Evolutionary conservation across 2,329 filamentous ascomycete species (phyloP).

Genomic region (Emmonsia crescens): DNA sequence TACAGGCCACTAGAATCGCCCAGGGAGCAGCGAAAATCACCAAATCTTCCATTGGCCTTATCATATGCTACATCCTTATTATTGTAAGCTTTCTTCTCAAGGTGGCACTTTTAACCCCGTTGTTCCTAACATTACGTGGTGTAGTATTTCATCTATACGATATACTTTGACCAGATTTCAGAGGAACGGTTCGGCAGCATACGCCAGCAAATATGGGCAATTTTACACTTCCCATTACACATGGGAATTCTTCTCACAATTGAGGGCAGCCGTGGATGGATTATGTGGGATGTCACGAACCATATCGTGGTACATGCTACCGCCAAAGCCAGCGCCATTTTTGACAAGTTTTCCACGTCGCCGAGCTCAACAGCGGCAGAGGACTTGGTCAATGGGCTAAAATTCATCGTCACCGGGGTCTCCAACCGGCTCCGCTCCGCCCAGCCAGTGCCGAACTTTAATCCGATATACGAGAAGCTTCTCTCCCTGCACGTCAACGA

Average conservation of each 20-base stretch:
- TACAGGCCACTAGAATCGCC: conserved; percentile 11
- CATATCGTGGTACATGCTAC: conserved; percentile 19
- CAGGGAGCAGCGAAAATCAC: conserved; percentile 8
- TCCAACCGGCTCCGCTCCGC: not conserved
- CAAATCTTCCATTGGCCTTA: conserved; percentile 9
- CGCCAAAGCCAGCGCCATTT: not conserved
- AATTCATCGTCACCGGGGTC: conserved; percentile 2
- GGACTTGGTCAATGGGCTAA: conserved; percentile 3
- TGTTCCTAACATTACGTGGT: not conserved
- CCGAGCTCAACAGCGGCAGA: not conserved
- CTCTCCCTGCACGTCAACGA: not conserved
- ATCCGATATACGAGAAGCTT: conserved; percentile 5
- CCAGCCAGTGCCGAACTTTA: conserved; percentile 7
- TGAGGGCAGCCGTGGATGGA: conserved; percentile 46
- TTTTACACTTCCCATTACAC: conserved; percentile 52
- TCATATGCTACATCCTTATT: conserved; percentile 11
- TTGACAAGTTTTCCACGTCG: not conserved
- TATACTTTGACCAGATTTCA: conserved; percentile 46
- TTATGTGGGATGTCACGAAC: conserved; percentile 31
- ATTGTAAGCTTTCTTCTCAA: conserved; percentile 6
- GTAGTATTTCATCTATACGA: conserved; percentile 49
- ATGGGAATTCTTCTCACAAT: conserved; percentile 52
- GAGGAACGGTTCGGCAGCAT: conserved; percentile 39
- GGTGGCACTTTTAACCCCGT: not conserved
- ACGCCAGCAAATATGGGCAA: conserved; percentile 44